Evolutionary conservation across 116 monocot genomes (phyloP).

Genomic region (Thalassia testudinum): DNA sequence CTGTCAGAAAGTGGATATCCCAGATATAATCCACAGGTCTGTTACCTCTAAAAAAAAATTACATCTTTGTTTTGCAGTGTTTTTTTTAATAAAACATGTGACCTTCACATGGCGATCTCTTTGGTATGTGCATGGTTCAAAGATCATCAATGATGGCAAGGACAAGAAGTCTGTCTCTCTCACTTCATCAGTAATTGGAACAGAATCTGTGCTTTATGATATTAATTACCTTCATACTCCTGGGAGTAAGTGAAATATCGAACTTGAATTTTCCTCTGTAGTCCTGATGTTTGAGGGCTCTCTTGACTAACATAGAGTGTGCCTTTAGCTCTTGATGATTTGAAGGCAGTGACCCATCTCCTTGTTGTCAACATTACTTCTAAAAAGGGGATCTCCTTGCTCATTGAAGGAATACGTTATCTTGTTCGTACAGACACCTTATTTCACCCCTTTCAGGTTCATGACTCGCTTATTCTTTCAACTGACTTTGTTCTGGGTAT

Average conservation of each 20-base stretch:
- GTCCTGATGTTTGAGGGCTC: no score
- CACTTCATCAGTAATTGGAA: constrained; percentile 30
- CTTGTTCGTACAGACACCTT: constrained; percentile 25
- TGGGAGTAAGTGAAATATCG: constrained; percentile 46
- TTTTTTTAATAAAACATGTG: neutral
- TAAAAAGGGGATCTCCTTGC: constrained; percentile 54
- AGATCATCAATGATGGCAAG: constrained; percentile 65
- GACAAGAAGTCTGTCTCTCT: constrained; percentile 56
- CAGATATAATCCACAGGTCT: constrained; percentile 75
- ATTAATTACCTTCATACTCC: constrained; percentile 61
- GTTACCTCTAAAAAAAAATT: neutral
- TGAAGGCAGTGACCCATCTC: constrained; percentile 93
- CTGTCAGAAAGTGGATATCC: constrained; percentile 61
- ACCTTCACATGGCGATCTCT: neutral
- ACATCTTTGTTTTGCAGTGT: neutral
- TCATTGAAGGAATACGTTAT: constrained; percentile 69
- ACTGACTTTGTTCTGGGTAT: no score
- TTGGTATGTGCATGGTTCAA: neutral
- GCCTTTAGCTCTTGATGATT: constrained; percentile 59
- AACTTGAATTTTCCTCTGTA: no score
- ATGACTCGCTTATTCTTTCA: neutral
- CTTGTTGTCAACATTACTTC: constrained; percentile 58
- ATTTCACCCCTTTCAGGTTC: neutral
- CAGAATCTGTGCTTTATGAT: constrained; percentile 51
- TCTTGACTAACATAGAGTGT: neutral